phyloP scores from a whole-genome alignment of 2,329 filamentous ascomycete species.

The Aspergillus eucalypticola region DNA sequence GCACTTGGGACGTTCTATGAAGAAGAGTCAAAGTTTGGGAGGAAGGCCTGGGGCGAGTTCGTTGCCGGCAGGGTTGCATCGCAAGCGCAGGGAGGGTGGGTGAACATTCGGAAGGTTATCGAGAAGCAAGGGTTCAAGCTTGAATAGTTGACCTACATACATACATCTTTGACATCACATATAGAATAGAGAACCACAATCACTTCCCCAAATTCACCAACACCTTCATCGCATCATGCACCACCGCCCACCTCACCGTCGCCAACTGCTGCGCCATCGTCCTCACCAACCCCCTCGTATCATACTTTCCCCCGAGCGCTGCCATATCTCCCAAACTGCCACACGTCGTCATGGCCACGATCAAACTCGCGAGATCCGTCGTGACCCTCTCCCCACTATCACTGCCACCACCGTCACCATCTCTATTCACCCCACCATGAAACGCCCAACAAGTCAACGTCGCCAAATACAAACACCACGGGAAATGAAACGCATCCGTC shows the following conservation, averaged over 20 bases:
- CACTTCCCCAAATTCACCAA: slow-evolving; percentile 32
- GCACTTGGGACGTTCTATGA: no score
- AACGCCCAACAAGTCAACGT: slow-evolving; percentile 61
- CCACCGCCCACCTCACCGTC: slow-evolving; percentile 62
- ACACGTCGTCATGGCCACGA: slow-evolving; percentile 39
- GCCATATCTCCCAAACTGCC: slow-evolving; percentile 38
- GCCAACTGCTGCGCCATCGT: slow-evolving; percentile 58
- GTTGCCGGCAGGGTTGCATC: no score
- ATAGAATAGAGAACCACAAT: slow-evolving; percentile 13
- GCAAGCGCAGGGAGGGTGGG: no score
- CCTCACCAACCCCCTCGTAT: slow-evolving; percentile 55
- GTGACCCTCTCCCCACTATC: slow-evolving; percentile 33
- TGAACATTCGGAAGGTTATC: no score
- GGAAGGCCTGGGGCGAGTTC: no score
- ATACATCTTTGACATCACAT: background rate
- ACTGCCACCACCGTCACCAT: slow-evolving; percentile 7
- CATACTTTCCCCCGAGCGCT: slow-evolving; percentile 46
- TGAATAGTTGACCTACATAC: background rate
- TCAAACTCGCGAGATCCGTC: slow-evolving; percentile 35
- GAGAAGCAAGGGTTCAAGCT: no score
- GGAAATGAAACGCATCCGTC: slow-evolving; percentile 60
- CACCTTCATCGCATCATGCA: slow-evolving; percentile 63
- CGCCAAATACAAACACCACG: slow-evolving; percentile 63
- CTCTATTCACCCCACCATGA: slow-evolving; percentile 52
- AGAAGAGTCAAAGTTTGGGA: no score